Evolutionary conservation across 2,329 filamentous ascomycete genomes (phyloP).

Genomic region (Aspergillus fischeri): DNA sequence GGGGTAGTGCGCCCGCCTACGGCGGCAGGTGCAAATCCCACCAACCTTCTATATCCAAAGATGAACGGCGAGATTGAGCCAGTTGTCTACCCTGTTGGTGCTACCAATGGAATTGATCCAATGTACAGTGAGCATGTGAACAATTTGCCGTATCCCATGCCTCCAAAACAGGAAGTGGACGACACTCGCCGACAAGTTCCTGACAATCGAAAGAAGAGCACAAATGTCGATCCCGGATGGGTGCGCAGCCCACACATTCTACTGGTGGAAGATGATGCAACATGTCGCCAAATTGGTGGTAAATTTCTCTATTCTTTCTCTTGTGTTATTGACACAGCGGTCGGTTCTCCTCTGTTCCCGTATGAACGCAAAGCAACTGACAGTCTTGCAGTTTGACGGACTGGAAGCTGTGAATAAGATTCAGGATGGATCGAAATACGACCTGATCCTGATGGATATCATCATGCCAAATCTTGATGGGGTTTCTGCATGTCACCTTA

Average conservation of each 20-base stretch:
- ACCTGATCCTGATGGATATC: slow-evolving; percentile 82
- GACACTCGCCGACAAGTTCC: slow-evolving; percentile 45
- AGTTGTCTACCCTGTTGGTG: slow-evolving; percentile 85
- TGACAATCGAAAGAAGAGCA: slow-evolving; percentile 58
- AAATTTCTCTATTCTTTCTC: slow-evolving; percentile 64
- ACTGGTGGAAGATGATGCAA: slow-evolving; percentile 78
- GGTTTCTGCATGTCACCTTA: slow-evolving; percentile 88
- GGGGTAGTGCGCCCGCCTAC: slow-evolving; percentile 41
- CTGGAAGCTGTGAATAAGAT: slow-evolving; percentile 89
- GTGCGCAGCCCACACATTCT: slow-evolving; percentile 70
- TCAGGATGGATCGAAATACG: slow-evolving; percentile 60
- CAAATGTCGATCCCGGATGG: slow-evolving; percentile 61
- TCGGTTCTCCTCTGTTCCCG: slow-evolving; percentile 36
- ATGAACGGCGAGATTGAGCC: slow-evolving; percentile 58
- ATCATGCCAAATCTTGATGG: slow-evolving; percentile 97
- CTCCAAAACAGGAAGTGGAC: slow-evolving; percentile 56
- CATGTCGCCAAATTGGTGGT: slow-evolving; percentile 62
- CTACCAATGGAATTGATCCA: slow-evolving; percentile 88
- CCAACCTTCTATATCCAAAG: slow-evolving; percentile 46
- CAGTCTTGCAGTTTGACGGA: slow-evolving; percentile 66
- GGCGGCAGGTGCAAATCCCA: slow-evolving; percentile 45
- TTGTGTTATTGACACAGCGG: slow-evolving; percentile 60
- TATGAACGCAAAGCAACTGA: slow-evolving; percentile 2
- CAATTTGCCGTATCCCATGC: slow-evolving; percentile 84
- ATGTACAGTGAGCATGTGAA: slow-evolving; percentile 92